A percentile compares a stretch with the other conserved stretches of the same genome.
These are phyloP conservation scores for Xerocomus spinulosus DNA, from an alignment of 768 basidiomycete genomes.

Conservation along the genomic window DNA sequence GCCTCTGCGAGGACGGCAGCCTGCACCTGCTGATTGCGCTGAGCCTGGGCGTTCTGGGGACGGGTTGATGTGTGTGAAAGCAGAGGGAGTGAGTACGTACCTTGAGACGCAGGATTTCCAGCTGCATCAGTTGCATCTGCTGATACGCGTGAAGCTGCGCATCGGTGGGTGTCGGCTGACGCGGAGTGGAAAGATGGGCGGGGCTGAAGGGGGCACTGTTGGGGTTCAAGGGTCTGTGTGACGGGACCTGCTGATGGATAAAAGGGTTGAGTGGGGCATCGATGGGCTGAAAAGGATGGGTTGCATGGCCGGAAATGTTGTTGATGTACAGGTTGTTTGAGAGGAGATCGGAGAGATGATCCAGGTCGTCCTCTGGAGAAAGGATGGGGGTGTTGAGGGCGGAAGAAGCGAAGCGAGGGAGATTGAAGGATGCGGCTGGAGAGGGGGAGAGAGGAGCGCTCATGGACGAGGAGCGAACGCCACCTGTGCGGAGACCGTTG, in stretches of 20 bases:
- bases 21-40: conserved; percentile 58
- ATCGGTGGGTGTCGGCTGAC: conserved; percentile 37
- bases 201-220: conserved; percentile 47
- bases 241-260: conserved; percentile 54
- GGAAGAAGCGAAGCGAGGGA: conserved; percentile 48
- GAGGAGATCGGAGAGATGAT: conserved; percentile 56
- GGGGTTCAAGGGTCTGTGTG: conserved; percentile 49
- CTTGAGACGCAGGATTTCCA: conserved; percentile 80
- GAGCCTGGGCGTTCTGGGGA: conserved; percentile 58
- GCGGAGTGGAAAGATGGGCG: conserved; percentile 37
- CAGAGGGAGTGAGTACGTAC: conserved; percentile 33
- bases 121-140: conserved; percentile 75
- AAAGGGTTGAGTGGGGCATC: conserved; percentile 67
- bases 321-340: conserved; percentile 50
- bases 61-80: conserved; percentile 7
- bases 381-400: conserved; percentile 43
- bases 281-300: conserved; percentile 60
- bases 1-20: conserved; percentile 63
- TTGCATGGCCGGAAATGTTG: conserved; percentile 27
- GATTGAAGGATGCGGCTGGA: conserved; percentile 56
- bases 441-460: conserved; percentile 64
- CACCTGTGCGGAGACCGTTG: conserved; percentile 84
- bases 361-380: conserved; percentile 51
- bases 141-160: conserved; percentile 64
- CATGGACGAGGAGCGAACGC: conserved; percentile 71